Percentiles rank a stretch among this genome's conserved stretches.
Conservation (phyloP, 2,329 filamentous ascomycete species). For the Beauveria sp. region DNA sequence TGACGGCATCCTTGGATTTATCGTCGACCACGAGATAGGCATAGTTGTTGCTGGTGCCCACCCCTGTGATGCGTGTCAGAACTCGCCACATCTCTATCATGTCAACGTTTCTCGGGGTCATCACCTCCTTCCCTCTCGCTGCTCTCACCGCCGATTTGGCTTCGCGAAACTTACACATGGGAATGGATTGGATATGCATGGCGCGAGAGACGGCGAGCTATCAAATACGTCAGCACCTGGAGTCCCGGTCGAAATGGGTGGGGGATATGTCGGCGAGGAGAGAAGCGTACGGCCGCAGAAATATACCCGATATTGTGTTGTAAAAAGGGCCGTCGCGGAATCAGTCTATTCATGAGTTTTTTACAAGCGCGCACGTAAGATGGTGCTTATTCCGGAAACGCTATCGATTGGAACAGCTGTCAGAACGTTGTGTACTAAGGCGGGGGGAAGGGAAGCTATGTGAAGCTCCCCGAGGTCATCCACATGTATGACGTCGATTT, state of each 20-base stretch:
- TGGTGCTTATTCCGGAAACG: background rate
- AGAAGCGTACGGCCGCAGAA: slow-evolving; percentile 10
- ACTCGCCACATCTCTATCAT: background rate
- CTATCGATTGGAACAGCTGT: background rate
- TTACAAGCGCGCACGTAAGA: background rate
- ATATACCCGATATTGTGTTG: slow-evolving; percentile 23
- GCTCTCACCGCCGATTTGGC: background rate
- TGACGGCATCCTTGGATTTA: slow-evolving; percentile 67
- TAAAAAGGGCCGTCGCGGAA: slow-evolving; percentile 27
- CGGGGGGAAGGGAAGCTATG: background rate
- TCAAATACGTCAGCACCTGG: slow-evolving; percentile 1
- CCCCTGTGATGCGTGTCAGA: slow-evolving; percentile 44
- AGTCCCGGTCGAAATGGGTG: background rate
- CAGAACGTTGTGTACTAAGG: background rate
- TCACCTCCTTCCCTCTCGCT: background rate
- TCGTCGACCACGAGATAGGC: slow-evolving; percentile 76
- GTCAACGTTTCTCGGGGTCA: slow-evolving; percentile 8
- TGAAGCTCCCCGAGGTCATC: background rate
- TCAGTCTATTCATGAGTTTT: slow-evolving; percentile 35
- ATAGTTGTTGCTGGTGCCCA: slow-evolving; percentile 73
- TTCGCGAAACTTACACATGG: slow-evolving; percentile 62
- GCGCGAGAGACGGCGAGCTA: slow-evolving; percentile 19
- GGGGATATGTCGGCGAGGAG: background rate
- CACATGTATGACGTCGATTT: slow-evolving; percentile 11
- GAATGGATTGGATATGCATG: slow-evolving; percentile 85